These are phyloP conservation scores for Nothophoma quercina DNA, from an alignment of 2,329 filamentous ascomycete genomes.

Conservation along the genomic window DNA sequence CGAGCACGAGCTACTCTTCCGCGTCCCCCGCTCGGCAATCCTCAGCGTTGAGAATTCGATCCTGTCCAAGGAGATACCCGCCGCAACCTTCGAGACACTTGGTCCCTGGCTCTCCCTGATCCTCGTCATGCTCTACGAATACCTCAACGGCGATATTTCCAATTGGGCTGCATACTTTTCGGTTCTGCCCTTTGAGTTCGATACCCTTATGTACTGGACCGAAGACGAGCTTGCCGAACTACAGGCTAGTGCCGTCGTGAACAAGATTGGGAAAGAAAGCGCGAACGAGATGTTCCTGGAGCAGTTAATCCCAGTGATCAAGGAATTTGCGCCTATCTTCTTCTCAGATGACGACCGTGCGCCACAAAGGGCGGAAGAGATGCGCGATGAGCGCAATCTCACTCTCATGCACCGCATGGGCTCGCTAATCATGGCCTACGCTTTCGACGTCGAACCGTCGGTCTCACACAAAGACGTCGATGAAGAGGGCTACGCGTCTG, in stretches of 20 bases:
- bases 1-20: slow-evolving; percentile 80
- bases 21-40: slow-evolving; percentile 75
- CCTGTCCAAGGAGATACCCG: slow-evolving; percentile 63
- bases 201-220: slow-evolving; percentile 92
- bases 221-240: slow-evolving; percentile 73
- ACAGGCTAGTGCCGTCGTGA: slow-evolving; percentile 77
- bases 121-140: slow-evolving; percentile 81
- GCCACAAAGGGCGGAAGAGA: slow-evolving; percentile 48
- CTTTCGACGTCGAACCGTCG: slow-evolving; percentile 76
- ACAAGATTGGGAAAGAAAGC: slow-evolving; percentile 76
- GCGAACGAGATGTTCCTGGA: slow-evolving; percentile 74
- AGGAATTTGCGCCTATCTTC: slow-evolving; percentile 47
- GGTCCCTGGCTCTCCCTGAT: slow-evolving; percentile 68
- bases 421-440: slow-evolving; percentile 90
- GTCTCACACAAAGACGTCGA: slow-evolving; percentile 60
- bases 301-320: slow-evolving; percentile 63
- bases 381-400: slow-evolving; percentile 58
- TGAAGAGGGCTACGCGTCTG: slow-evolving; percentile 59
- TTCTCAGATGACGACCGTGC: slow-evolving; percentile 48
- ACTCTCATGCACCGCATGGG: slow-evolving; percentile 79
- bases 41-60: slow-evolving; percentile 77
- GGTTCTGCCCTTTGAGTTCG: slow-evolving; percentile 74
- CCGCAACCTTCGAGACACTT: slow-evolving; percentile 43
- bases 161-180: slow-evolving; percentile 81
- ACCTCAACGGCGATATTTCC: slow-evolving; percentile 65